Evolutionary conservation across 192 early-diverging fungal species (phyloP).

Genomic region (Allomyces javanicus): DNA sequence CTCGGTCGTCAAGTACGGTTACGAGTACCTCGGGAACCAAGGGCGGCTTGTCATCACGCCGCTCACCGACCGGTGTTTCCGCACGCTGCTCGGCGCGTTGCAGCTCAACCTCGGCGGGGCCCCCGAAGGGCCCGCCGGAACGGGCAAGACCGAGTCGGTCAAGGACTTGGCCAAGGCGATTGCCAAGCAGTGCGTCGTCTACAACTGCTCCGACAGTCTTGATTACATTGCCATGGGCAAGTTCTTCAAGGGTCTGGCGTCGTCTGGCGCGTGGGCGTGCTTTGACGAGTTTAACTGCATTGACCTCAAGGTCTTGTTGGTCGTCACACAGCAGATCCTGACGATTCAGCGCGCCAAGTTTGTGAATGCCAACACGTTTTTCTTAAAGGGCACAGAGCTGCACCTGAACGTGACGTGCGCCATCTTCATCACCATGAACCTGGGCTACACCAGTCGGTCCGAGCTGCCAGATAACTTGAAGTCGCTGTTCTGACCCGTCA

Average conservation of each 20-base stretch:
- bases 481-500: constrained; percentile 95
- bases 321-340: constrained; percentile 98
- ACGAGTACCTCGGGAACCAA: constrained; percentile 89
- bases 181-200: constrained; percentile 91
- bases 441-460: constrained; percentile 94
- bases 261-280: constrained; percentile 98
- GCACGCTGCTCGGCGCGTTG: constrained; percentile 93
- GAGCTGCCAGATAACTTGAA: constrained; percentile 97
- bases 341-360: constrained; percentile 83
- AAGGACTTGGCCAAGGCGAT: constrained; percentile 89
- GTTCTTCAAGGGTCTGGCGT: constrained; percentile 95
- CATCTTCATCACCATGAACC: constrained; percentile 98
- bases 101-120: constrained; percentile 88
- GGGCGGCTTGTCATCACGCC: constrained; percentile 98
- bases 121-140: constrained; percentile 96
- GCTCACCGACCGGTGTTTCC: constrained; percentile 93
- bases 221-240: constrained; percentile 99
- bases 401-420: constrained; percentile 75
- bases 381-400: constrained; percentile 75
- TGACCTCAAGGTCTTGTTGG: constrained; percentile 90
- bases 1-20: constrained; percentile 85
- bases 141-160: constrained; percentile 97
- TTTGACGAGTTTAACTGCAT: constrained; percentile 99
- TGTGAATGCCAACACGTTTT: constrained; percentile 44
- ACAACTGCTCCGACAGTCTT: constrained; percentile 99